Conservation (phyloP, 805 yeast species). For the Wickerhamomyces xylosicus region DNA sequence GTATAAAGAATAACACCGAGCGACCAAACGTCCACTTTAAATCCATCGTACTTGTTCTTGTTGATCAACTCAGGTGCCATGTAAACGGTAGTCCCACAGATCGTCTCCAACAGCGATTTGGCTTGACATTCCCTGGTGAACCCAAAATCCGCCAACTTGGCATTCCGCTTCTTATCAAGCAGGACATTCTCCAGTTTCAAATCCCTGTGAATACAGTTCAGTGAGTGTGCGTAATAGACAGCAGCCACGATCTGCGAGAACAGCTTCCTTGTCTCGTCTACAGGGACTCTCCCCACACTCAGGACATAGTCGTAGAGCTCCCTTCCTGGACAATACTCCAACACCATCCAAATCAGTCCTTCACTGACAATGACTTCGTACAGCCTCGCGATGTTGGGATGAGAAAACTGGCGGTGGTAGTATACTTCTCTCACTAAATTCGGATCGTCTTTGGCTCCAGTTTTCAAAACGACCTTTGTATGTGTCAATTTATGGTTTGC, state of each 20-base stretch:
- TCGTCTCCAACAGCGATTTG: conserved; percentile 55
- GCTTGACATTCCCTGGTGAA: conserved; percentile 71
- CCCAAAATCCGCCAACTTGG: conserved; percentile 88
- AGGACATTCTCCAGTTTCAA: conserved; percentile 73
- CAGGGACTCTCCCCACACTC: conserved; percentile 36
- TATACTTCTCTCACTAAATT: conserved; percentile 85
- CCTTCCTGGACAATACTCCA: conserved; percentile 82
- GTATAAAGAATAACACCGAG: conserved; percentile 85
- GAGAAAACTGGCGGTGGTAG: conserved; percentile 75
- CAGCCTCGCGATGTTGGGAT: conserved; percentile 72
- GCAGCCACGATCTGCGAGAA: conserved; percentile 57
- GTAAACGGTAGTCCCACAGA: conserved; percentile 91
- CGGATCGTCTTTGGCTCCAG: conserved; percentile 68
- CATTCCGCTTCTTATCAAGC: conserved; percentile 42
- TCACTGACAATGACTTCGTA: conserved; percentile 85
- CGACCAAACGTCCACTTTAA: conserved; percentile 84
- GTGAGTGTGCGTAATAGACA: conserved; percentile 60
- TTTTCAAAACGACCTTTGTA: conserved; percentile 75
- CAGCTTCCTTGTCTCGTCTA: conserved; percentile 38
- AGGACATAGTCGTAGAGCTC: conserved; percentile 64
- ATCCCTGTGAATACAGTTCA: conserved; percentile 78
- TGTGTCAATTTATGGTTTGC: conserved; percentile 72
- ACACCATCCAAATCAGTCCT: conserved; percentile 69
- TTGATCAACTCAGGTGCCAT: conserved; percentile 91
- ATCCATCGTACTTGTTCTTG: conserved; percentile 65